Evolutionary conservation across 75 land plant genomes (phyloP).

Genomic region (Cryptomeria japonica): DNA sequence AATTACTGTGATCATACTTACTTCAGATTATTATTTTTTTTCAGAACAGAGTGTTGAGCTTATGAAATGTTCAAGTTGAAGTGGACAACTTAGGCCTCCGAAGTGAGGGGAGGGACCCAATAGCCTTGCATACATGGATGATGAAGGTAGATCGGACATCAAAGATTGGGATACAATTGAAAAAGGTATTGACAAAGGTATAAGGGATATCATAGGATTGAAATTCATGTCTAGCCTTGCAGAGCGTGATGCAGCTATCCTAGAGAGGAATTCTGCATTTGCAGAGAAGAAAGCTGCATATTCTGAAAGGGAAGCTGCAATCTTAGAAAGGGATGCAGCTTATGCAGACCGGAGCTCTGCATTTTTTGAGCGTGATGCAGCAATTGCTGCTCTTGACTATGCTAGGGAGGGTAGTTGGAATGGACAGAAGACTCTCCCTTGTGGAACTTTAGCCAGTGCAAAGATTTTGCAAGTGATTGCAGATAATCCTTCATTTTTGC

Average conservation of each 20-base stretch:
- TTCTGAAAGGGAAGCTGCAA: constrained; percentile 27
- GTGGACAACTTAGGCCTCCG: not conserved
- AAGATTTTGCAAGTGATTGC: constrained; percentile 38
- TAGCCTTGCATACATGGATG: constrained; percentile 23
- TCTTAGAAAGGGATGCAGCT: constrained; percentile 35
- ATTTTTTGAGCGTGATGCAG: constrained; percentile 23
- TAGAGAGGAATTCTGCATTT: constrained; percentile 19
- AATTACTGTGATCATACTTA: not conserved
- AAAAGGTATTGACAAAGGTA: constrained; percentile 12
- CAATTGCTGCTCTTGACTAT: constrained; percentile 44
- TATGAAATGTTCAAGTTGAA: not conserved
- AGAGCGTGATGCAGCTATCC: constrained; percentile 41
- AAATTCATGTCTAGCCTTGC: constrained; percentile 50
- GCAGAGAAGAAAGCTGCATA: constrained; percentile 27
- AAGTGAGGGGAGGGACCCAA: not conserved
- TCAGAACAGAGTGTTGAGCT: not conserved
- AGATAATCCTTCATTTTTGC: constrained; percentile 17
- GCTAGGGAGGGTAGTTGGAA: constrained; percentile 51
- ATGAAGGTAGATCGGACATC: constrained; percentile 28
- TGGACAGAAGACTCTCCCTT: constrained; percentile 18
- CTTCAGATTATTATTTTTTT: not conserved
- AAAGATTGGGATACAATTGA: constrained; percentile 36
- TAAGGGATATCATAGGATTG: constrained; percentile 33
- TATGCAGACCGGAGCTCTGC: constrained; percentile 32
- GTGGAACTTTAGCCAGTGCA: constrained; percentile 4